These are phyloP conservation scores for Diaporthe vexans DNA, from an alignment of 2,329 filamentous ascomycete species.

Conservation along the genomic window DNA sequence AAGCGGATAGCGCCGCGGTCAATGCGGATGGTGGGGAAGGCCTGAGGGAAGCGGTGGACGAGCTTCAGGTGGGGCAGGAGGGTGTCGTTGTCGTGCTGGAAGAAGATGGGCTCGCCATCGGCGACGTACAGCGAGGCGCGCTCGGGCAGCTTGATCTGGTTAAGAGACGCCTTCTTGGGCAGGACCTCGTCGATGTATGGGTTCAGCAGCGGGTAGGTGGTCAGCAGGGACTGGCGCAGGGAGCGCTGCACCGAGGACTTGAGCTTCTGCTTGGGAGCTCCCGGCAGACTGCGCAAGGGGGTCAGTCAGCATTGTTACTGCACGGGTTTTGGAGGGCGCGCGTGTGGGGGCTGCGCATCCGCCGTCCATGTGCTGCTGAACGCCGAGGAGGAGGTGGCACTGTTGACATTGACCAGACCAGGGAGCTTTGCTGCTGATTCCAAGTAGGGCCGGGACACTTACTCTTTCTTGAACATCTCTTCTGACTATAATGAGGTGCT, in stretches of 20 bases:
- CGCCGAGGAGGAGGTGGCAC: constrained; percentile 6
- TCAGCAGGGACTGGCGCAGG: constrained; percentile 84
- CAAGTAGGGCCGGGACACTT: constrained; percentile 50
- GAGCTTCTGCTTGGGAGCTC: constrained; percentile 91
- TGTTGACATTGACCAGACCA: not conserved
- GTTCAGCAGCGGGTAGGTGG: constrained; percentile 87
- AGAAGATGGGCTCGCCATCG: constrained; percentile 86
- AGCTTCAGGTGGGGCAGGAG: constrained; percentile 90
- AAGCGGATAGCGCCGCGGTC: constrained; percentile 97
- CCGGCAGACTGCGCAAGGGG: constrained; percentile 71
- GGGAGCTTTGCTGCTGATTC: not conserved
- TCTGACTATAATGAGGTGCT: constrained; percentile 37
- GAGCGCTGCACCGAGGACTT: constrained; percentile 95
- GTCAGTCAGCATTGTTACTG: constrained; percentile 46
- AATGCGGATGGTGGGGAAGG: constrained; percentile 88
- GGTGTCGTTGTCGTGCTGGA: constrained; percentile 80
- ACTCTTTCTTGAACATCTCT: constrained; percentile 97
- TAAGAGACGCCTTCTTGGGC: constrained; percentile 92
- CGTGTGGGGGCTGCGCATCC: not conserved
- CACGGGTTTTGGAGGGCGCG: not conserved
- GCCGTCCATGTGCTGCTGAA: not conserved
- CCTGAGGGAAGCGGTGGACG: constrained; percentile 89
- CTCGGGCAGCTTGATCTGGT: constrained; percentile 93
- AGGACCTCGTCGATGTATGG: constrained; percentile 94
- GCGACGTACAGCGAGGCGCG: constrained; percentile 90